Evolutionary conservation across 1,284 basidiomycete genomes (phyloP).

Genomic region (Apiotrichum gracile): DNA sequence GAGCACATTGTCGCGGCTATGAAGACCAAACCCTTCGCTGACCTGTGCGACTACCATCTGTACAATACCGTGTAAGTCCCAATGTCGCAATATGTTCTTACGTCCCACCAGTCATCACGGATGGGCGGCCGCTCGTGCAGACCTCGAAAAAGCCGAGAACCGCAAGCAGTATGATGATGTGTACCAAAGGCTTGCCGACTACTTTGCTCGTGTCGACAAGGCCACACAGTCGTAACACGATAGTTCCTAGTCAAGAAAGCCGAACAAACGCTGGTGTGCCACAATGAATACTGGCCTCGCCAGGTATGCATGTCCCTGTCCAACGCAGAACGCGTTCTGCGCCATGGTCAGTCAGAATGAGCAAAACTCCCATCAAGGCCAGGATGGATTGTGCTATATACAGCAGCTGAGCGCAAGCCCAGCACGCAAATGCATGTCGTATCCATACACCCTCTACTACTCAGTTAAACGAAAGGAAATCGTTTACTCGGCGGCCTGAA

Average conservation of each 20-base stretch:
- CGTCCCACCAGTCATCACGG: conserved; percentile 62
- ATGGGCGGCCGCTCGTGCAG: conserved; percentile 64
- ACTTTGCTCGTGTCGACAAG: conserved; percentile 43
- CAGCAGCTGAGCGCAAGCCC: conserved; percentile 13
- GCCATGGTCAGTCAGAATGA: neutral
- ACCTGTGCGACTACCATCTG: conserved; percentile 26
- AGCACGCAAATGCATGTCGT: conserved; percentile 33
- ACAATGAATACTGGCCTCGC: too few relatives aligned
- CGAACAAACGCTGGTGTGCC: neutral
- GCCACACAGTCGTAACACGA: neutral
- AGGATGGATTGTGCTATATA: conserved; percentile 6
- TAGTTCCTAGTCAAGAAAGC: too few relatives aligned
- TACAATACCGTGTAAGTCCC: conserved; percentile 39
- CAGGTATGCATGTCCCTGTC: too few relatives aligned
- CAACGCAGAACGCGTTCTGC: too few relatives aligned
- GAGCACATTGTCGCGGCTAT: conserved; percentile 22
- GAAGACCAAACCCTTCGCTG: conserved; percentile 23
- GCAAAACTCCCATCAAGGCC: neutral
- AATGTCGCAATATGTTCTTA: neutral
- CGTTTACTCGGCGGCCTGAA: conserved; percentile 39
- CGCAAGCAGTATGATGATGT: conserved; percentile 62
- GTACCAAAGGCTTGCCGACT: conserved; percentile 55
- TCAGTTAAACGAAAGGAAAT: neutral
- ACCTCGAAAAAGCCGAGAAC: conserved; percentile 60
- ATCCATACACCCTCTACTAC: conserved; percentile 8